These are phyloP conservation scores for Salix suchowensis DNA, from an alignment of 345 rosid species.

Conservation along the genomic window DNA sequence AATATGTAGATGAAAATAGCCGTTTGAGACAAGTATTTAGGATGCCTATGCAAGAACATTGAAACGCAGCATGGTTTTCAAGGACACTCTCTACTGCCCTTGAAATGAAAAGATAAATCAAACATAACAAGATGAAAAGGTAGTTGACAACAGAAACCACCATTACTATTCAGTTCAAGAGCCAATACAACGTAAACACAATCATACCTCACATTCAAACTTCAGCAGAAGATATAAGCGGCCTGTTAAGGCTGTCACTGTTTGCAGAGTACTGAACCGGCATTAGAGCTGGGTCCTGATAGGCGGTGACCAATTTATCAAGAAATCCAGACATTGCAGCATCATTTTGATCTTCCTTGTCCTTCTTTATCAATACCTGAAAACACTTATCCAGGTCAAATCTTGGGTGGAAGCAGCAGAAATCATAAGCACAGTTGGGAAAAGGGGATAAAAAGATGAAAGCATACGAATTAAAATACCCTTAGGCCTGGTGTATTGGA, in stretches of 20 bases:
- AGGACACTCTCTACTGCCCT: not conserved
- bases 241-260: conserved; percentile 51
- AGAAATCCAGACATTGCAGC: conserved; percentile 57
- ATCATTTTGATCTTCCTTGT: conserved; percentile 56
- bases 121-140: not conserved
- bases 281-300: conserved; percentile 73
- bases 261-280: conserved; percentile 51
- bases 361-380: conserved; percentile 74
- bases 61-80: not conserved
- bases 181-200: not conserved
- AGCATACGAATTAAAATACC: not conserved
- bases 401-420: conserved; percentile 1
- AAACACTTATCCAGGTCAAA: conserved; percentile 6
- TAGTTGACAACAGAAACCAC: not conserved
- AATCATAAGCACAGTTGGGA: not conserved
- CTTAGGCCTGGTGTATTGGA: not conserved
- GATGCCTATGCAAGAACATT: not conserved
- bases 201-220: conserved; percentile 33
- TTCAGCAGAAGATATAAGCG: conserved; percentile 55
- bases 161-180: not conserved
- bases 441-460: not conserved
- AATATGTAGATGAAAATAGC: not conserved
- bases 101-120: not conserved
- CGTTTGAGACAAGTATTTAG: not conserved
- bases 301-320: conserved; percentile 49